Conservation (phyloP, 2,329 filamentous ascomycete genomes). For the Aspergillus fructus region DNA sequence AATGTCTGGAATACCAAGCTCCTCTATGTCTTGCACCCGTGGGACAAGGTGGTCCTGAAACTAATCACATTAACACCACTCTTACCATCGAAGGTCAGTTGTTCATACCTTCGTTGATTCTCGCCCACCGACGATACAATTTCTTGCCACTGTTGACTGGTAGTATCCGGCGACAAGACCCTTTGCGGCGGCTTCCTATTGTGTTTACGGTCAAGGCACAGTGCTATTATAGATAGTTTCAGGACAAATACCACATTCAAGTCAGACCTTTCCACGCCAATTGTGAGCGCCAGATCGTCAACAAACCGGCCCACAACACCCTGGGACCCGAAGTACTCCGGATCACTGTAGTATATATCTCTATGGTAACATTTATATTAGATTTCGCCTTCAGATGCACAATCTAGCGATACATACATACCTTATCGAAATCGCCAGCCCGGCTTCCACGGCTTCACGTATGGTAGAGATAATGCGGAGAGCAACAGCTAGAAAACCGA, state of each 20-base stretch:
- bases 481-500: constrained; percentile 46
- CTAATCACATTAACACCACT: neutral
- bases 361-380: constrained; percentile 34
- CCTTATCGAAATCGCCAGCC: constrained; percentile 58
- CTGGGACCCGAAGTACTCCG: constrained; percentile 59
- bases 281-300: constrained; percentile 62
- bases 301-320: constrained; percentile 57
- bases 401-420: constrained; percentile 21
- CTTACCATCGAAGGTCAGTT: neutral
- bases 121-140: constrained; percentile 40
- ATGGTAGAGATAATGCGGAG: constrained; percentile 58
- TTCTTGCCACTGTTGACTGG: constrained; percentile 23
- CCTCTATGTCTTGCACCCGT: constrained; percentile 44
- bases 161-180: constrained; percentile 42
- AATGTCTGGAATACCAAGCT: constrained; percentile 45
- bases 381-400: too few relatives aligned
- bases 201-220: neutral
- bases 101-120: constrained; percentile 27
- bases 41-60: constrained; percentile 55
- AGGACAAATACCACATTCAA: constrained; percentile 56
- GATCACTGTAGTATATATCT: constrained; percentile 64
- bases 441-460: constrained; percentile 50
- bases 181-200: constrained; percentile 44
- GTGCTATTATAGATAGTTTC: neutral
- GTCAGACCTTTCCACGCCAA: constrained; percentile 53